Evolutionary conservation across 2,329 filamentous ascomycete genomes (phyloP), one percentile per base, ranked within the genome.

Genomic region (Harringtonia aguacate): DNA sequence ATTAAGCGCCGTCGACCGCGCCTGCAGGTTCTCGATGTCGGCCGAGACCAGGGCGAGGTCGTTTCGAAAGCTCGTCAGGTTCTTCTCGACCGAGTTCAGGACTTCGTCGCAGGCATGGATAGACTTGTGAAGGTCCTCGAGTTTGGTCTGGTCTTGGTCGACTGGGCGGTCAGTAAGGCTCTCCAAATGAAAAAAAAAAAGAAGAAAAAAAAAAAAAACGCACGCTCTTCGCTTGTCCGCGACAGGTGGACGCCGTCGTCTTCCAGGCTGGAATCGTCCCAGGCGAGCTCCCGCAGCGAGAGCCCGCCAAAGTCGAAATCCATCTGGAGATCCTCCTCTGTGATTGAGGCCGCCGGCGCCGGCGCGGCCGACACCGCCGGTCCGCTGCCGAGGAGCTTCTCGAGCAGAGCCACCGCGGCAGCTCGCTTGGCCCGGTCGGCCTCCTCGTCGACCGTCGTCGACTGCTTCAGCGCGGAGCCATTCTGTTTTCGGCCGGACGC

Each of bases 91-190:
- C 0, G 89, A 95, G 61, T 81, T 85, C 37, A 97, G 74, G 41
- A 97, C 86, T 58, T 94, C 84, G 62, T 98, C 92, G 65, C 90
- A 98, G 41, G 86, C 85, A 58, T 72, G 64, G 55, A 98, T 97
- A 4, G 89, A 94, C 55, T 76, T 79, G 63, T 97, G 92, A 35
- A 98, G 72, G 45, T 94, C 87, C 61, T 95, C 83, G 55, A 94
- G 94, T 56, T 83, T 89, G 56, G 82, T 72, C 60, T 83, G 86
- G 52, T 95, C 86, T 51, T 75, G 75, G 61, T 92, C 84, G 60
- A 88, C 86, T 81, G 51, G 1, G 8, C 4, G 20, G 15, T 10
- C 4, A 9, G 37, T 37, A 15, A n/a, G n/a, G n/a, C n/a, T n/a
- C n/a, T n/a, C n/a, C n/a, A n/a, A n/a, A 40, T 29, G 28, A 28